These are phyloP conservation scores for Tulasnella calospora DNA, from an alignment of 768 basidiomycete species.

Conservation along the genomic window DNA sequence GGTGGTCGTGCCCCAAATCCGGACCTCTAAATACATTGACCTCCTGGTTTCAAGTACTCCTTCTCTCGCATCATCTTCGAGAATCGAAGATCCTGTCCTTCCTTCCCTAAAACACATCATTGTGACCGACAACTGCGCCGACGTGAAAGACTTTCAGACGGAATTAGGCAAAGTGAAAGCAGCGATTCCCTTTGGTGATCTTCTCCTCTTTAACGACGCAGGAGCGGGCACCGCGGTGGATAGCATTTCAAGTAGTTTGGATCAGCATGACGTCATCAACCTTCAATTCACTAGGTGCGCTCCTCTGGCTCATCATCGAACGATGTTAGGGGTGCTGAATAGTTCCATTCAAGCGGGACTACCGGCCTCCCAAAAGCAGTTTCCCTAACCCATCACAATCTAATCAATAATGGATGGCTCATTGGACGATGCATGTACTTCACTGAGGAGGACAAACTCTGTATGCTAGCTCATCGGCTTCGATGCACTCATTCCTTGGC, in stretches of 20 bases:
- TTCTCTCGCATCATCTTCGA: constrained; percentile 50
- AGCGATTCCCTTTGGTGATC: constrained; percentile 65
- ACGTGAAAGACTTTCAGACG: constrained; percentile 40
- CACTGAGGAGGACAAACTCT: constrained; percentile 59
- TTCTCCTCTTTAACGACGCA: constrained; percentile 63
- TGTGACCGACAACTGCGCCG: constrained; percentile 57
- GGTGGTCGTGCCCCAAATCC: constrained; percentile 65
- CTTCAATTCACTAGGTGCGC: constrained; percentile 77
- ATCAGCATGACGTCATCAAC: constrained; percentile 70
- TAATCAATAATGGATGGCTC: constrained; percentile 70
- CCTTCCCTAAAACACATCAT: constrained; percentile 61
- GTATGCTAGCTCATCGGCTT: constrained; percentile 41
- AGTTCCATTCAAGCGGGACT: constrained; percentile 54
- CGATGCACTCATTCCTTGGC: neutral
- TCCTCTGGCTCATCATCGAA: neutral
- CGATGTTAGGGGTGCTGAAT: constrained; percentile 6
- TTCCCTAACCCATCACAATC: constrained; percentile 71
- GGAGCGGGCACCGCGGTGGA: constrained; percentile 42
- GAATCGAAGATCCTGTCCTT: constrained; percentile 52
- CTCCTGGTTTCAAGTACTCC: constrained; percentile 57
- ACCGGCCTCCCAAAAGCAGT: constrained; percentile 80
- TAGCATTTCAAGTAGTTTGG: constrained; percentile 41
- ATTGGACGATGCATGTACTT: constrained; percentile 70
- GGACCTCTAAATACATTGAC: constrained; percentile 58
- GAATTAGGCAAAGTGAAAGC: constrained; percentile 45